These are phyloP conservation scores for Calophaca sinica DNA, from an alignment of 306 rosid species.

Conservation along the genomic window DNA sequence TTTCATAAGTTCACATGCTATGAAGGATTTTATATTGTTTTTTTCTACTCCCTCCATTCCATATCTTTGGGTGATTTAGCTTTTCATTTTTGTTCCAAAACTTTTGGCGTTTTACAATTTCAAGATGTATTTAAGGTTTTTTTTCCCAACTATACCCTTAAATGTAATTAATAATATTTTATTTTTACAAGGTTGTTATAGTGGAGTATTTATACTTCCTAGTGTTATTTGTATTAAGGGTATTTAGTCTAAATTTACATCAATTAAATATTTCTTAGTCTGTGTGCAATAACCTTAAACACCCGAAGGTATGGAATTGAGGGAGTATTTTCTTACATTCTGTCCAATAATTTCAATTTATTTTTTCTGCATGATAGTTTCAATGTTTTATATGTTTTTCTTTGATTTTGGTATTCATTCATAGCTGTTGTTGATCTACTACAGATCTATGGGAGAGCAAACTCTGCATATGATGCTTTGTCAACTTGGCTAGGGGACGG, in stretches of 20 bases:
- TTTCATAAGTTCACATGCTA: slow-evolving; percentile 3
- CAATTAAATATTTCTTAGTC: no score
- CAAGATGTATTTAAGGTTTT: no score
- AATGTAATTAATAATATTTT: no score
- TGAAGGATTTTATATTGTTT: neutral
- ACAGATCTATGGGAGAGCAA: slow-evolving; percentile 83
- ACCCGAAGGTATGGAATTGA: no score
- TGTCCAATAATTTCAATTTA: neutral
- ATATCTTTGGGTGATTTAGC: neutral
- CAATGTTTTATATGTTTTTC: slow-evolving; percentile 33
- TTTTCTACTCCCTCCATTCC: neutral
- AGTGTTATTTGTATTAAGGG: no score
- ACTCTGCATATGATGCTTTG: slow-evolving; percentile 77
- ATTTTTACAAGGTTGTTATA: no score
- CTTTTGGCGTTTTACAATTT: no score
- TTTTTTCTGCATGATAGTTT: neutral
- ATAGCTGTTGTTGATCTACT: slow-evolving; percentile 42
- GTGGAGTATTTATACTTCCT: no score
- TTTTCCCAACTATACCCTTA: no score
- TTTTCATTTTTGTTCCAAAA: no score
- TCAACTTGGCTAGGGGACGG: slow-evolving; percentile 78
- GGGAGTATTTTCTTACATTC: neutral
- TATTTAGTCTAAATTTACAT: no score
- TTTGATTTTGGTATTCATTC: slow-evolving; percentile 37
- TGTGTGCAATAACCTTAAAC: no score